Evolutionary conservation across 257 asterid species (phyloP).

Genomic region (Capsicum pubescens): DNA sequence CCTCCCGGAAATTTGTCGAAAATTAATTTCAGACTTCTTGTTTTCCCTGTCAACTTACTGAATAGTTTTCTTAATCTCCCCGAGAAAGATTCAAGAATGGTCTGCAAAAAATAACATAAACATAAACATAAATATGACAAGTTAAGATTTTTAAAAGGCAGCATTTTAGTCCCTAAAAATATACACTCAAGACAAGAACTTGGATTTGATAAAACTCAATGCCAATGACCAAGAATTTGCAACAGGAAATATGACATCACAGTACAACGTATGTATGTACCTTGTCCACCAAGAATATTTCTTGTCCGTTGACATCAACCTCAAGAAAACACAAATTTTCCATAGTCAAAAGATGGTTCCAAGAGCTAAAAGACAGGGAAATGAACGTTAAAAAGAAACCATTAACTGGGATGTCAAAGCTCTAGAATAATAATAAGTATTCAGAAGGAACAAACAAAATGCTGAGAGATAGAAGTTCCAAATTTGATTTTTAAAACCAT

Average conservation of each 20-base stretch:
- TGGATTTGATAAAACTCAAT: neutral
- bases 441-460: neutral
- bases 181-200: neutral
- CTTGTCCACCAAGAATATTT: slow-evolving; percentile 56
- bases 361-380: neutral
- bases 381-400: neutral
- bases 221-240: neutral
- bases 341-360: slow-evolving; percentile 29
- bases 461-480: neutral
- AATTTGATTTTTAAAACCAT: neutral
- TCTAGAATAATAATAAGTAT: neutral
- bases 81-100: slow-evolving; percentile 52
- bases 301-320: slow-evolving; percentile 70
- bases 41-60: slow-evolving; percentile 30
- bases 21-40: slow-evolving; percentile 47
- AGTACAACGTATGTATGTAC: slow-evolving; percentile 34
- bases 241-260: neutral
- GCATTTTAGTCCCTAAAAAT: neutral
- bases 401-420: neutral
- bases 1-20: slow-evolving; percentile 75
- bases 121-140: slow-evolving; percentile 2
- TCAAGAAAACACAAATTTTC: slow-evolving; percentile 53
- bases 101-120: slow-evolving; percentile 43
- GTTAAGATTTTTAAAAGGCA: neutral
- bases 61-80: slow-evolving; percentile 52